These are phyloP conservation scores for Tulasnella calospora DNA, from an alignment of 768 basidiomycete species.

Conservation along the genomic window DNA sequence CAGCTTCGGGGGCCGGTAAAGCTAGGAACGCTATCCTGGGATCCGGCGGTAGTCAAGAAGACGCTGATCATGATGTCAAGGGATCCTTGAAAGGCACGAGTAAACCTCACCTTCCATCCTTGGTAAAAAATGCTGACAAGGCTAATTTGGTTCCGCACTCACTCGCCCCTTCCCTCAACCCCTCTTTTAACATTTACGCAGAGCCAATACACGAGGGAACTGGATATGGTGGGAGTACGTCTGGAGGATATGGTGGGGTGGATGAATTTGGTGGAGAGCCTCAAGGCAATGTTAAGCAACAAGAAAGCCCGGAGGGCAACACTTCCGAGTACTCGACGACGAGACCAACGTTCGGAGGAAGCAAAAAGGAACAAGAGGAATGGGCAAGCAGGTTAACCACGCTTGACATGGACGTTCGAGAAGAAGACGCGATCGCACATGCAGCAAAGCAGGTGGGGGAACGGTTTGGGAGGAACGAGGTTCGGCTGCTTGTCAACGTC, in stretches of 20 bases:
- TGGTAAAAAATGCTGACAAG: constrained; percentile 3
- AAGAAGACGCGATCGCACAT: constrained; percentile 36
- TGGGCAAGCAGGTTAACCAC: constrained; percentile 33
- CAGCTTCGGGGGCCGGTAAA: constrained; percentile 20
- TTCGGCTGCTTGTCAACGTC: constrained; percentile 39
- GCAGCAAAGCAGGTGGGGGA: constrained; percentile 37
- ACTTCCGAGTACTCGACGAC: neutral
- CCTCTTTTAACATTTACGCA: neutral
- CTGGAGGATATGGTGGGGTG: neutral
- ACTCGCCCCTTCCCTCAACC: neutral
- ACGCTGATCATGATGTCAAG: neutral
- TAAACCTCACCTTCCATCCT: neutral
- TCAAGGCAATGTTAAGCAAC: neutral
- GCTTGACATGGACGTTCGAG: constrained; percentile 35
- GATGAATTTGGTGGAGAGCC: neutral
- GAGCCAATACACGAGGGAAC: constrained; percentile 2
- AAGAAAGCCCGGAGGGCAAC: neutral
- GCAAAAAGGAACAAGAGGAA: neutral
- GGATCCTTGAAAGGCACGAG: neutral
- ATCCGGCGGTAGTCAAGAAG: neutral
- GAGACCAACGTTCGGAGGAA: neutral
- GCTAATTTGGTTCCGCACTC: neutral
- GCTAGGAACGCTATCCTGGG: constrained; percentile 28
- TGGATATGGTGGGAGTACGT: neutral
- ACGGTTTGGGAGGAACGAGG: constrained; percentile 34